Base-by-base conservation (phyloP, 2,329 filamentous ascomycete genomes). In the Aspergillus viridinutans region DNA sequence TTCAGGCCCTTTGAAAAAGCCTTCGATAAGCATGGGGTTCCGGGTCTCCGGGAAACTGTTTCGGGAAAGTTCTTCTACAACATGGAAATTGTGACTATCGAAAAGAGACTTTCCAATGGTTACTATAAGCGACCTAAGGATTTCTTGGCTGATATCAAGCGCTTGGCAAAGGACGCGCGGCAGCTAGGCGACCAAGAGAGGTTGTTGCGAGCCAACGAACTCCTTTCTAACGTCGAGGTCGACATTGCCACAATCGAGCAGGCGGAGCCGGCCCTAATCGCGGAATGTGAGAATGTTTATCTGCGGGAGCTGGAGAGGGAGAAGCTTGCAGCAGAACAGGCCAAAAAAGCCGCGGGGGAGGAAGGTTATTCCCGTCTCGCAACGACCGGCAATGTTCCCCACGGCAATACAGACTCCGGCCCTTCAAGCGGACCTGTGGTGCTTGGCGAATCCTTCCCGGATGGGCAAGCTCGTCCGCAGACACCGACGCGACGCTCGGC, bases 91-190 rank as follows among this genome's bases (percentile, higher is more conserved):
- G 88, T 88, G 3, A 93, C 89, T 1, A 97, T 99, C 53, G 94
- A 99, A 76, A 92, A 96, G 71, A 87, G 94, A n/a, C 80, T 99
- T 35, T 95, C 92, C 4, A 97, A 99, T 71, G 94, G 94, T 4
- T 99, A 91, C 75, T 99, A 99, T 74, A 90, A 92, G 65, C 86
- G 92, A 10, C 90, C 92, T 0, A 88, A 88, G 66, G 93, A 97
- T 70, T 99, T 97, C 69, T 76, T 96, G 52, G 86, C 87, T 43
- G 94, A 99, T 70, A 90, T 97, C 67, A 90, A 88, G 70, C 85
- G 87, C 38, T 78, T 99, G 4, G 88, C 88, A 23, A 93, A 90
- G 71, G 94, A 99, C 75, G 87, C 92, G 10, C 90, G 87, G 69
- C 87, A 86, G 10, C 83, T 87, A 57, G 90, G 89, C n/a, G 93